These are phyloP conservation scores for Emmonsiellopsis sp. DNA, from an alignment of 2,329 filamentous ascomycete genomes.

Conservation along the genomic window DNA sequence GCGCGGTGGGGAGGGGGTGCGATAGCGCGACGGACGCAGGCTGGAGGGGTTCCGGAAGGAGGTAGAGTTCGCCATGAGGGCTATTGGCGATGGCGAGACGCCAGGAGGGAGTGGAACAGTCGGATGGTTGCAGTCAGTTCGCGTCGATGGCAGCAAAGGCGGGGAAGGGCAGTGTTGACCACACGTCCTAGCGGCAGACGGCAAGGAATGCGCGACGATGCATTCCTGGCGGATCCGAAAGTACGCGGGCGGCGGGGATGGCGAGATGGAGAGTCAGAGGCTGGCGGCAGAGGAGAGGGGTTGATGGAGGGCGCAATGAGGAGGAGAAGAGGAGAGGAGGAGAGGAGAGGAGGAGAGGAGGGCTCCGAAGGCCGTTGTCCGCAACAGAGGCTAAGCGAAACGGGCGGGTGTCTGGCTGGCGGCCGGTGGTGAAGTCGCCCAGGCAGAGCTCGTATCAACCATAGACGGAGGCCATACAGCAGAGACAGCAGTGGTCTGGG, in stretches of 20 bases:
- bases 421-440: neutral
- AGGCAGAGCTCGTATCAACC: neutral
- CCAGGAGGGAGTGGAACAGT: slow-evolving; percentile 17
- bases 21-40: slow-evolving; percentile 33
- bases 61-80: slow-evolving; percentile 29
- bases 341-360: neutral
- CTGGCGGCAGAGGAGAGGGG: no score
- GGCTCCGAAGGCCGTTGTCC: neutral
- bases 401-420: neutral
- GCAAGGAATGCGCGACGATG: slow-evolving; percentile 28
- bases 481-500: neutral
- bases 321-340: neutral
- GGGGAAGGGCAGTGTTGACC: slow-evolving; percentile 26
- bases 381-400: slow-evolving; percentile 2
- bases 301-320: neutral
- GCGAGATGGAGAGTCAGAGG: neutral
- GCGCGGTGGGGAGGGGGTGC: slow-evolving; percentile 39
- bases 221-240: slow-evolving; percentile 28
- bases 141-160: slow-evolving; percentile 25
- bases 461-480: neutral
- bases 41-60: slow-evolving; percentile 22
- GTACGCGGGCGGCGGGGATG: neutral
- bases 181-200: slow-evolving; percentile 33
- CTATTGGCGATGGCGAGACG: slow-evolving; percentile 10
- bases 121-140: slow-evolving; percentile 23